Conservation (phyloP, 192 early-diverging fungal species). For the Spizellomyces punctatus region DNA sequence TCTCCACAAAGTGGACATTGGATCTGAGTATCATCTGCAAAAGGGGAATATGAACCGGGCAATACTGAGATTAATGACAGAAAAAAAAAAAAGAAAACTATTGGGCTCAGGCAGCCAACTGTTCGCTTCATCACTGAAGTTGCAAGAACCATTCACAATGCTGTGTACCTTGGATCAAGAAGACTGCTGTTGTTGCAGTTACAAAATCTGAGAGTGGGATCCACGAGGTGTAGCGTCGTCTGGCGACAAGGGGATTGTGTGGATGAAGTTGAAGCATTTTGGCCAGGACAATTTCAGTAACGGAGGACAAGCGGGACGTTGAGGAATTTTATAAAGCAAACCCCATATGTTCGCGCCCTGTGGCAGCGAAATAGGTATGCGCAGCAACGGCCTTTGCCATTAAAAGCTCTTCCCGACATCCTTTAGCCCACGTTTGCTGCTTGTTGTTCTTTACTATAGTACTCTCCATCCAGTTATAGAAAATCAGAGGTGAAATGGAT, state of each 20-base stretch:
- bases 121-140: background rate
- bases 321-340: no score
- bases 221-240: conserved; percentile 1
- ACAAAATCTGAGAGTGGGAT: conserved; percentile 8
- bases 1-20: conserved; percentile 2
- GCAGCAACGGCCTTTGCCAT: no score
- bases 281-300: background rate
- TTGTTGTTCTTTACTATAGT: no score
- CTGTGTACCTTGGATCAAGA: background rate
- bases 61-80: background rate
- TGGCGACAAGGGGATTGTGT: conserved; percentile 2
- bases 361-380: no score
- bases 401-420: no score
- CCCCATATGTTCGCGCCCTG: no score
- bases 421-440: no score
- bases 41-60: no score
- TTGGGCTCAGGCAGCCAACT: background rate
- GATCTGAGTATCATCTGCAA: background rate
- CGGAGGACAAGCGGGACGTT: no score
- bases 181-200: background rate
- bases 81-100: no score
- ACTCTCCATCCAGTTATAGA: no score
- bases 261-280: background rate
- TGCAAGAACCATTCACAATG: background rate
- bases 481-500: no score